Percentiles rank a stretch among this genome's conserved stretches.
Evolutionary conservation across 768 basidiomycete species (phyloP).

Genomic region (Xerocomellus dryophilus): DNA sequence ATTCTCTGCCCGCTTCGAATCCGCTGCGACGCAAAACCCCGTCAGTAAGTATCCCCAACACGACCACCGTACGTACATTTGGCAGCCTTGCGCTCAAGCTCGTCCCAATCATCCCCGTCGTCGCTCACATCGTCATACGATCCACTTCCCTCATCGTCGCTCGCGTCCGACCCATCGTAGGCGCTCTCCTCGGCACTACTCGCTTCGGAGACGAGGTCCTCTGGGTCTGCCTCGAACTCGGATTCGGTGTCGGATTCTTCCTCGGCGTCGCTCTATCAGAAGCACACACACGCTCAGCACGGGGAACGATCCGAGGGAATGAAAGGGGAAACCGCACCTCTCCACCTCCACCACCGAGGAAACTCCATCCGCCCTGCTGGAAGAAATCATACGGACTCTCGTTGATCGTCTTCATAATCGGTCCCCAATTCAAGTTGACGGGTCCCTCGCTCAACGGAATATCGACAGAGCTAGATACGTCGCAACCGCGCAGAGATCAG

Average conservation of each 20-base stretch:
- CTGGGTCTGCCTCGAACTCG: slow-evolving; percentile 56
- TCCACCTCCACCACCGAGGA: slow-evolving; percentile 67
- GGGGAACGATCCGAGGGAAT: not conserved
- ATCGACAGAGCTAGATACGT: slow-evolving; percentile 78
- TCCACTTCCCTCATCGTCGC: slow-evolving; percentile 57
- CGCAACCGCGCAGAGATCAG: slow-evolving; percentile 2
- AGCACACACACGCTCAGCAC: slow-evolving; percentile 35
- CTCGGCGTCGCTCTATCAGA: slow-evolving; percentile 54
- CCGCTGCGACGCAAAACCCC: slow-evolving; percentile 34
- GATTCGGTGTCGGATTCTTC: slow-evolving; percentile 66
- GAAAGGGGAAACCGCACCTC: slow-evolving; percentile 49
- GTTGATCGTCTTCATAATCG: slow-evolving; percentile 98
- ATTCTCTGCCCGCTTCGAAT: slow-evolving; percentile 46
- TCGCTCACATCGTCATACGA: slow-evolving; percentile 66
- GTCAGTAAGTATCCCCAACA: not conserved
- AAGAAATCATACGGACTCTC: slow-evolving; percentile 96
- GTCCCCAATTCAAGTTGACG: slow-evolving; percentile 96
- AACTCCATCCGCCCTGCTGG: slow-evolving; percentile 97
- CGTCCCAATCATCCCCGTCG: slow-evolving; percentile 94
- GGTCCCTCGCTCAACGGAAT: slow-evolving; percentile 94
- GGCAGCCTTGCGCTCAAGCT: slow-evolving; percentile 87
- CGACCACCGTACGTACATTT: slow-evolving; percentile 52
- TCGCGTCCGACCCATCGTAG: slow-evolving; percentile 51
- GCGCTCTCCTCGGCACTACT: slow-evolving; percentile 54
- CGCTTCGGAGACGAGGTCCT: slow-evolving; percentile 40